These are phyloP conservation scores for Malassezia nana DNA, from an alignment of 1,284 basidiomycete genomes.

Conservation along the genomic window DNA sequence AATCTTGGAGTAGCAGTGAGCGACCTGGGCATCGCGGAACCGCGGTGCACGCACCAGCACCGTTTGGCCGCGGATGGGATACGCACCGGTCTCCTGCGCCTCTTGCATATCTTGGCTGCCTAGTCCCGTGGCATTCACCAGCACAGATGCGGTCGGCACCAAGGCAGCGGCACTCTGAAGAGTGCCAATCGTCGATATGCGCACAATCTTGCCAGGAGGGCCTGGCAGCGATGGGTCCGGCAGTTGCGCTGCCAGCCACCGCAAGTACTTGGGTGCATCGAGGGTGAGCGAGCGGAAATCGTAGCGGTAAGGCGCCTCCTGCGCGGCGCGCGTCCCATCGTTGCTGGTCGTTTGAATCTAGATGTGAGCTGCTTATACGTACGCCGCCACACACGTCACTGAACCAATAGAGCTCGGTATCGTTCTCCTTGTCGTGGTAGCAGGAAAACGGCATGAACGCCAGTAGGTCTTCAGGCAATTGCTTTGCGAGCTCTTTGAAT, in stretches of 20 bases:
- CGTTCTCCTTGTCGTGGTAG: slow-evolving; percentile 17
- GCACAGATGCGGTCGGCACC: slow-evolving; percentile 24
- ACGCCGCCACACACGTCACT: slow-evolving; percentile 18
- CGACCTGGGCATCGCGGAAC: slow-evolving; percentile 14
- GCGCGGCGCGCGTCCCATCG: background rate
- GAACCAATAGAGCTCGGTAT: slow-evolving; percentile 27
- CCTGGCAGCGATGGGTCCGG: slow-evolving; percentile 13
- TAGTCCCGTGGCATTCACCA: slow-evolving; percentile 52
- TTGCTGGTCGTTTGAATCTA: background rate
- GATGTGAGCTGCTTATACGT: background rate
- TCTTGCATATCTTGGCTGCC: slow-evolving; percentile 36
- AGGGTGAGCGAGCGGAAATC: slow-evolving; percentile 30
- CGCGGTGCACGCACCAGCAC: slow-evolving; percentile 64
- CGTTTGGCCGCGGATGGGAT: slow-evolving; percentile 77
- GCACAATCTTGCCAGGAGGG: slow-evolving; percentile 22
- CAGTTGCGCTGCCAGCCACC: slow-evolving; percentile 28
- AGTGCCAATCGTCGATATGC: slow-evolving; percentile 18
- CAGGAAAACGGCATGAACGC: slow-evolving; percentile 29
- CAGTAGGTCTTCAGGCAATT: slow-evolving; percentile 23
- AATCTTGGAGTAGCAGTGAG: slow-evolving; percentile 28
- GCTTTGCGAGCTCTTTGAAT: slow-evolving; percentile 22
- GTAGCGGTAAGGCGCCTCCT: slow-evolving; percentile 16
- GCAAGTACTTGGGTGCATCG: slow-evolving; percentile 28
- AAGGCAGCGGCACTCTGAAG: slow-evolving; percentile 16
- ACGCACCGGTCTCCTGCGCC: slow-evolving; percentile 62